phyloP scores from a whole-genome alignment of 176 grass and related monocot genomes.

The Phoenix dactylifera region DNA sequence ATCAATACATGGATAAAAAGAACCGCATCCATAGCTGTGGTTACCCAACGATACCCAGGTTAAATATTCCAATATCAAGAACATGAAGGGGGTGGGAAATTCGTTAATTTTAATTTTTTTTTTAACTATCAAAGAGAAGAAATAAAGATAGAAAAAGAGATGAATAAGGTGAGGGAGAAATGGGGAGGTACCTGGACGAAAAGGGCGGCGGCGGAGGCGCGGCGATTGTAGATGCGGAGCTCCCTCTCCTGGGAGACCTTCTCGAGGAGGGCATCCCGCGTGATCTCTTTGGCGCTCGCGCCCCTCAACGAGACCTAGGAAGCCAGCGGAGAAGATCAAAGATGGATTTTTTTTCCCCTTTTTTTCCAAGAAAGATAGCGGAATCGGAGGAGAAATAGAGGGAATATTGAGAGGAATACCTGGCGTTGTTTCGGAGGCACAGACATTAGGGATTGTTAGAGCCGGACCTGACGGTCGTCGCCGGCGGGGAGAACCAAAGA shows the following conservation, averaged over 20 bases:
- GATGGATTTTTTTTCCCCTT: constrained; percentile 16
- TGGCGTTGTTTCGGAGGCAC: constrained; percentile 12
- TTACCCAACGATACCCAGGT: too few species aligned
- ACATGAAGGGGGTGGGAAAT: too few species aligned
- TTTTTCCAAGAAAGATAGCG: constrained; percentile 10
- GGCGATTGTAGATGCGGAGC: constrained; percentile 71
- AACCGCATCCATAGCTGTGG: too few species aligned
- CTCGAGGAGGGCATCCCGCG: constrained; percentile 79
- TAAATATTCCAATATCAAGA: too few species aligned
- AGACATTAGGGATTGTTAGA: constrained; percentile 4
- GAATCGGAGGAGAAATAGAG: not conserved
- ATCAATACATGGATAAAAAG: too few species aligned
- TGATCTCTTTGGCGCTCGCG: constrained; percentile 82
- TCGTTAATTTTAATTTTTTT: too few species aligned
- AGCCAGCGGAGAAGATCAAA: constrained; percentile 2
- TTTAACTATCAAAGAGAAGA: too few species aligned
- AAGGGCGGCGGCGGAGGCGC: constrained; percentile 47
- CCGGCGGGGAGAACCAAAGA: too few species aligned
- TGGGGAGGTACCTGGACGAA: constrained; percentile 59
- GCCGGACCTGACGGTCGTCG: too few species aligned
- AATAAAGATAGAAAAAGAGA: not conserved
- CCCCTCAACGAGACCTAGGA: constrained; percentile 77
- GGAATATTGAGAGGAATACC: not conserved
- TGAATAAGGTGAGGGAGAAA: not conserved
- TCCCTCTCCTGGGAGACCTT: constrained; percentile 84